These are phyloP conservation scores for Mediolabrus comicus DNA, from an alignment of 108 stramenopile species.

Conservation along the genomic window DNA sequence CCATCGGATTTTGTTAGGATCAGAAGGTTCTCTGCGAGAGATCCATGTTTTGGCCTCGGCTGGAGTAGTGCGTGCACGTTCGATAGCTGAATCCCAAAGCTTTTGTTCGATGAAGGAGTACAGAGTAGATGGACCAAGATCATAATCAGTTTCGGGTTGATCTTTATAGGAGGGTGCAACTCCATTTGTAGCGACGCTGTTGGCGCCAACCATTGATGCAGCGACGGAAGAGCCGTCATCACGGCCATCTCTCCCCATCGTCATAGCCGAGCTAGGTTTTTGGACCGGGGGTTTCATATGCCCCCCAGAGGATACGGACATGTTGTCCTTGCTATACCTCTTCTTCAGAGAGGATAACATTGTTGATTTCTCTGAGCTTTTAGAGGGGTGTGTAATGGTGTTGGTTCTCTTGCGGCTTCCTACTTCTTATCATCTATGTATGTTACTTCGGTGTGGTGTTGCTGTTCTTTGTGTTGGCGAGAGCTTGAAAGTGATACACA, in stretches of 20 bases:
- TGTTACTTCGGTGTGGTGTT: too few species aligned
- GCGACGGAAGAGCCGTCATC: constrained; percentile 20
- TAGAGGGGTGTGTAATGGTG: background rate
- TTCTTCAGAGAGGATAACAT: background rate
- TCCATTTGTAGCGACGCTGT: background rate
- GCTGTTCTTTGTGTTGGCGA: too few species aligned
- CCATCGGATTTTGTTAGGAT: constrained; percentile 66
- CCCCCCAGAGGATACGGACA: background rate
- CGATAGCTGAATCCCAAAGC: constrained; percentile 80
- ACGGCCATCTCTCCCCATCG: constrained; percentile 1
- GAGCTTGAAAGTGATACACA: too few species aligned
- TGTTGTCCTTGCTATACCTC: background rate
- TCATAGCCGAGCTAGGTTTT: background rate
- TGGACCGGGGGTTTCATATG: background rate
- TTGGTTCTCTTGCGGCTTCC: too few species aligned
- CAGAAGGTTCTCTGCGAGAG: constrained; percentile 57
- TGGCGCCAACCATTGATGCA: constrained; percentile 10
- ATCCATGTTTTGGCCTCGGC: constrained; percentile 81
- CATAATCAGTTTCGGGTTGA: constrained; percentile 78
- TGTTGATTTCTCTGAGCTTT: background rate
- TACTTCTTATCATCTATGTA: too few species aligned
- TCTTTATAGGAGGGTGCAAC: constrained; percentile 41
- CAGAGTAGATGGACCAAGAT: constrained; percentile 70
- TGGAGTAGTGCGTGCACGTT: constrained; percentile 60
- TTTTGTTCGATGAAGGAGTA: constrained; percentile 84